phyloP scores from a whole-genome alignment of 306 rosid species.

The Cucurbita moschata region DNA sequence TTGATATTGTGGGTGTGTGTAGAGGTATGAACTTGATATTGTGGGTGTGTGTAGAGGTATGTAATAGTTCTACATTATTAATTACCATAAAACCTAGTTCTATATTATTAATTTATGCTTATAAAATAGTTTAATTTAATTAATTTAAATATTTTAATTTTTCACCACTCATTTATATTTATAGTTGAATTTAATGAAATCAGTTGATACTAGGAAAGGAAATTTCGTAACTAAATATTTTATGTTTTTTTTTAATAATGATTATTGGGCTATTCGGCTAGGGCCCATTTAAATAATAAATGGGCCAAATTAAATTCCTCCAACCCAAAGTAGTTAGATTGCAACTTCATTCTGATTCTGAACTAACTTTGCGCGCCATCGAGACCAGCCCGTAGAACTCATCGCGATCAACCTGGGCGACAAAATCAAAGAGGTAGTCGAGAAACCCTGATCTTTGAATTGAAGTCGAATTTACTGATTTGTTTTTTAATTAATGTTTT shows the following conservation, averaged over 20 bases:
- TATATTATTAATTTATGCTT: too few species aligned
- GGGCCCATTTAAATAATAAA: background rate
- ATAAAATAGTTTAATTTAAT: too few species aligned
- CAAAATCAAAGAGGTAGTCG: background rate
- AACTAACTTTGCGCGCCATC: background rate
- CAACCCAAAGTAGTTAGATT: background rate
- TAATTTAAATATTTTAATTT: too few species aligned
- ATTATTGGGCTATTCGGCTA: background rate
- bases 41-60: too few species aligned
- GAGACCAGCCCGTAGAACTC: background rate
- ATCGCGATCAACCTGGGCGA: too few species aligned
- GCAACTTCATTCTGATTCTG: background rate
- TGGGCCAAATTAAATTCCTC: background rate
- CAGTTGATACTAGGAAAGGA: too few species aligned
- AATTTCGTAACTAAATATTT: background rate
- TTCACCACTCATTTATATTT: too few species aligned
- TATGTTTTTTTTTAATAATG: background rate
- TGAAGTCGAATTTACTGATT: background rate
- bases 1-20: too few species aligned
- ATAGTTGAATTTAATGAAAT: too few species aligned
- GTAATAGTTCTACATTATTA: too few species aligned
- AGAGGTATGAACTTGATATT: too few species aligned
- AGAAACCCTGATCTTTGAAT: background rate
- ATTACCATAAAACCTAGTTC: too few species aligned
- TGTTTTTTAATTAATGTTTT: background rate